phyloP scores from a whole-genome alignment of 805 yeast genomes.

The Isabelozyma gotoi region DNA sequence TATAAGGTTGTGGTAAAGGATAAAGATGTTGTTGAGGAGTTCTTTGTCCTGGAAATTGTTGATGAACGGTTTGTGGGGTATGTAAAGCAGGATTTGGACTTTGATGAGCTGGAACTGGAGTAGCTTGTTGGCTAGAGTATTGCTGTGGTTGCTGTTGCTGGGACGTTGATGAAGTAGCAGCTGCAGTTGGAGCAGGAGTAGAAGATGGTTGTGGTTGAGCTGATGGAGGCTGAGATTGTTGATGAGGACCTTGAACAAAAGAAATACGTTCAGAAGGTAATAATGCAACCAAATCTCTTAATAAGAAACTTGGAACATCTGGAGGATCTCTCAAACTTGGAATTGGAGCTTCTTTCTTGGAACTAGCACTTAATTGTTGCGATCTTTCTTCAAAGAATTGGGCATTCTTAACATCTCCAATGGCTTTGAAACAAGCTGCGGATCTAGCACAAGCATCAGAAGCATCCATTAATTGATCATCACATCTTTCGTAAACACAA shows the following conservation, averaged over 20 bases:
- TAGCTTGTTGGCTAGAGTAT: slow-evolving; percentile 3
- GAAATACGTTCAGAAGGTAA: slow-evolving; percentile 42
- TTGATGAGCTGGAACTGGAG: slow-evolving; percentile 6
- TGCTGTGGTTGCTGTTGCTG: slow-evolving; percentile 9
- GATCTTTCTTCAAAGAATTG: slow-evolving; percentile 44
- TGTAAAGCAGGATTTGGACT: slow-evolving; percentile 2
- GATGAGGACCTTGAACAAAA: slow-evolving; percentile 26
- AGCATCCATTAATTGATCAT: slow-evolving; percentile 58
- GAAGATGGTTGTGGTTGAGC: slow-evolving; percentile 7
- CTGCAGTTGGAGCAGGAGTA: slow-evolving; percentile 6
- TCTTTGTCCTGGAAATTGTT: slow-evolving; percentile 6
- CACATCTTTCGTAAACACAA: slow-evolving; percentile 63
- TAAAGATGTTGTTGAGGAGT: slow-evolving; percentile 11
- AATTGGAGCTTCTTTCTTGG: slow-evolving; percentile 43
- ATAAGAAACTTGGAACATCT: slow-evolving; percentile 43
- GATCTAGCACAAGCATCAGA: slow-evolving; percentile 58
- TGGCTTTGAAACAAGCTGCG: slow-evolving; percentile 46
- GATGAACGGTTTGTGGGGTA: slow-evolving; percentile 5
- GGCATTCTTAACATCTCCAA: slow-evolving; percentile 45
- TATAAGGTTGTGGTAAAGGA: slow-evolving; percentile 10
- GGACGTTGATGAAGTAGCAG: slow-evolving; percentile 8
- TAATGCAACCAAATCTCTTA: slow-evolving; percentile 44
- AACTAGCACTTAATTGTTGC: slow-evolving; percentile 39
- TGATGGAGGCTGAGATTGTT: slow-evolving; percentile 9
- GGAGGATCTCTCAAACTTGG: slow-evolving; percentile 48